Evolutionary conservation across 495 filamentous ascomycete species (phyloP), one percentile per base, ranked within the genome.

Genomic region (Talaromyces nanjingensis): DNA sequence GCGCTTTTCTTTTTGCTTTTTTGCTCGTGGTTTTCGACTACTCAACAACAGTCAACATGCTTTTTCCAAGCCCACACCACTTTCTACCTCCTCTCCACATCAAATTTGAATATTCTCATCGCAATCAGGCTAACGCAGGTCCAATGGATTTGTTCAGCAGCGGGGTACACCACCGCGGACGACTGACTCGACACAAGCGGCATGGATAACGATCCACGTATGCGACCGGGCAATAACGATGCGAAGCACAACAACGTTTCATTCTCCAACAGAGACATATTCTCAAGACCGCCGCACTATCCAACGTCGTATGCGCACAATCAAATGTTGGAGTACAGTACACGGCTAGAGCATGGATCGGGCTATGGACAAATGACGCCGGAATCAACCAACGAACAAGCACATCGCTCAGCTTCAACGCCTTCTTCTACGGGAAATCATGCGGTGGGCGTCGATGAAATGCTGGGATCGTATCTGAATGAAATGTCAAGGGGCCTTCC

Each of bases 141-240:
- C 39, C 56, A 25, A 11, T 31, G 56, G 34, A 45, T 63, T 47
- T 8, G 60, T 33, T 58, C 34, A 29, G 9, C 4, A 25, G 52
- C 22, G 52, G 8, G 14, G 2, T 12, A 29, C 9, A 60, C 24
- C 6, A 24, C 20, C 24, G 18, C 37, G 8, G 59, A 25, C 59
- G 24, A 27, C 4, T 25, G 16, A 33, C 27, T 59, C 18, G 56
- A n/a, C 56, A 24, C 4, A 20, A 29, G 20, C 59, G 59, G 37
- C 9, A 76, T 76, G 71, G 72, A 72, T 61, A 66, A 73, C 65
- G 74, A 76, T 65, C 74, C 72, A 27, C 74, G 71, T 42, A 63
- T 76, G 63, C 69, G 65, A 57, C 33, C 66, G 34, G 55, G 63
- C 33, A 61, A 63, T 37, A 67, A 69, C 58, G 53, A 34, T 12